Percentiles rank a stretch among this genome's conserved stretches.
phyloP scores from a whole-genome alignment of 352 stramenopile genomes.

The Globisporangium abappressorium region DNA sequence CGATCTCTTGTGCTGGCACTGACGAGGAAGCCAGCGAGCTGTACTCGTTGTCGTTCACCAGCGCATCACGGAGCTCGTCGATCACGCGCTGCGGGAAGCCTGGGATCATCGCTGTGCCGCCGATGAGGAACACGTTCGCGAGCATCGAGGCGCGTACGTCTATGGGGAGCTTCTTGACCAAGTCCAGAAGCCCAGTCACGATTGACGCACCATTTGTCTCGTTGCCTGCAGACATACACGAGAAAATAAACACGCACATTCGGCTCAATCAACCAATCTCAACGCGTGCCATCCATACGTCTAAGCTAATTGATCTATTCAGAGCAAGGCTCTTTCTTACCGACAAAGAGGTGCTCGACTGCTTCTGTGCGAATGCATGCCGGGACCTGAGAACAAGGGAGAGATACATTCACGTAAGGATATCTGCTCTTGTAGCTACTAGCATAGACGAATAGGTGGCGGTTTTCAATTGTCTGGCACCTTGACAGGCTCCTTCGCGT shows the following conservation, averaged over 20 bases:
- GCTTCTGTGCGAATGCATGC: slow-evolving; percentile 31
- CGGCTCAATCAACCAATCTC: neutral
- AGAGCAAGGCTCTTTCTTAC: slow-evolving; percentile 17
- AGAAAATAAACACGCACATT: neutral
- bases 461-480: slow-evolving; percentile 15
- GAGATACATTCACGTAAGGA: neutral
- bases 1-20: slow-evolving; percentile 13
- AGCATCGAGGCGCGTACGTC: slow-evolving; percentile 64
- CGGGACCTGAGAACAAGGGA: slow-evolving; percentile 31
- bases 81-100: slow-evolving; percentile 53
- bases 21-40: slow-evolving; percentile 26
- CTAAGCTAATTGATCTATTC: neutral
- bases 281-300: too few species aligned
- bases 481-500: slow-evolving; percentile 33
- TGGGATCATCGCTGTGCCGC: slow-evolving; percentile 75
- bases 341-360: slow-evolving; percentile 48
- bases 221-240: slow-evolving; percentile 15
- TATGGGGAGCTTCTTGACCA: slow-evolving; percentile 56
- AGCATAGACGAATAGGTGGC: neutral
- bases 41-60: slow-evolving; percentile 41
- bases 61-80: slow-evolving; percentile 36
- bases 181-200: slow-evolving; percentile 46
- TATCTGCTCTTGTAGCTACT: neutral
- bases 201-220: slow-evolving; percentile 47
- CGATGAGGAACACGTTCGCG: slow-evolving; percentile 75